Conservation (phyloP, 1,284 basidiomycete species). For the Rugosomyces carneus region DNA sequence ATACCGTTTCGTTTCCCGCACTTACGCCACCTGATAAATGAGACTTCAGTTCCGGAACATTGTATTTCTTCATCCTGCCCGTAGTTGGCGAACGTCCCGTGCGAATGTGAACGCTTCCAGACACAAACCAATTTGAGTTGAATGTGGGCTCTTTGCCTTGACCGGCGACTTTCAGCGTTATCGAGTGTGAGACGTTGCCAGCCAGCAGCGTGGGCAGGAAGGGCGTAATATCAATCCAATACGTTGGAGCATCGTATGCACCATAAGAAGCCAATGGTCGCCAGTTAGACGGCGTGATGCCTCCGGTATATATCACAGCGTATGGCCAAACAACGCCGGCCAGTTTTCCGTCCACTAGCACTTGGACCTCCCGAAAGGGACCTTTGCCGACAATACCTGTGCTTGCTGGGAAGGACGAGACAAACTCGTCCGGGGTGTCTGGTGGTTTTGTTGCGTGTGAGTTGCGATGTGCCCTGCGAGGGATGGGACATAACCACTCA, state of each 20-base stretch:
- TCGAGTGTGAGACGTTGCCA: slow-evolving; percentile 26
- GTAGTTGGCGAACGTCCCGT: slow-evolving; percentile 30
- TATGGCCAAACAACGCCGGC: slow-evolving; percentile 43
- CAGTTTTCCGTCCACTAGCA: slow-evolving; percentile 38
- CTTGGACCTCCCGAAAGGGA: slow-evolving; percentile 42
- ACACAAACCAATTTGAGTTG: slow-evolving; percentile 39
- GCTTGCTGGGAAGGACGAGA: slow-evolving; percentile 30
- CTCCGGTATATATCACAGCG: slow-evolving; percentile 45
- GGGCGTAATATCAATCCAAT: slow-evolving; percentile 43
- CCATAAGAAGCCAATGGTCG: slow-evolving; percentile 41
- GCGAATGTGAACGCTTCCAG: slow-evolving; percentile 34
- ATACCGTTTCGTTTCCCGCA: slow-evolving; percentile 30
- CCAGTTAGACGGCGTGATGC: slow-evolving; percentile 42
- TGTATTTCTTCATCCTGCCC: slow-evolving; percentile 30
- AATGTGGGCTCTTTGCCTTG: slow-evolving; percentile 33
- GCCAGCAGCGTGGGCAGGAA: slow-evolving; percentile 39
- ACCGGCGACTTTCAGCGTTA: slow-evolving; percentile 36
- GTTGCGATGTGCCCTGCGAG: neutral
- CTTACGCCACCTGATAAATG: slow-evolving; percentile 24
- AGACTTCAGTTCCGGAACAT: slow-evolving; percentile 23
- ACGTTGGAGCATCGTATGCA: slow-evolving; percentile 42
- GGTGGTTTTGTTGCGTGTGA: neutral
- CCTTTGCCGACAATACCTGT: slow-evolving; percentile 30
- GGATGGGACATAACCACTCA: slow-evolving; percentile 7
- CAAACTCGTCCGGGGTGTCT: slow-evolving; percentile 35